These are phyloP conservation scores for Psophocarpus tetragonolobus DNA, from an alignment of 306 rosid species.

Conservation along the genomic window DNA sequence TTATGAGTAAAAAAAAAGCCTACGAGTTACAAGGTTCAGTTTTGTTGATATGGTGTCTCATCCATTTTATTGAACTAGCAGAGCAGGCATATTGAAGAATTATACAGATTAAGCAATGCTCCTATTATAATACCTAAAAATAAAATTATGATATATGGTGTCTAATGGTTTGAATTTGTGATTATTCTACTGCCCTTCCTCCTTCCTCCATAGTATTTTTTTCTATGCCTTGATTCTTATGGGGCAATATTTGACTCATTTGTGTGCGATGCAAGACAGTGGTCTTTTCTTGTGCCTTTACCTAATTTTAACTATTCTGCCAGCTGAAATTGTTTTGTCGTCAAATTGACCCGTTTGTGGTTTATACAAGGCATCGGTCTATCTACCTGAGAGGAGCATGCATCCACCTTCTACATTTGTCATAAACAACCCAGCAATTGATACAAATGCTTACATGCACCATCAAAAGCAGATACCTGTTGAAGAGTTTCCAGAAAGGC, in stretches of 20 bases:
- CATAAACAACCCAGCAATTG: slow-evolving; percentile 57
- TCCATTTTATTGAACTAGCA: neutral
- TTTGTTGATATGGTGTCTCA: neutral
- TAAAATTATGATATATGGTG: neutral
- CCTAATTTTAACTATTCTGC: neutral
- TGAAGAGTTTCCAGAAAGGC: slow-evolving; percentile 84
- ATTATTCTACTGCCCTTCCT: neutral
- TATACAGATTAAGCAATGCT: neutral
- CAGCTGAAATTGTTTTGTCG: slow-evolving; percentile 16
- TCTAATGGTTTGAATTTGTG: neutral
- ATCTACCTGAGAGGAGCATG: slow-evolving; percentile 64
- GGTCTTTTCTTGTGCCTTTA: neutral
- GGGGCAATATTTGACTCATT: neutral
- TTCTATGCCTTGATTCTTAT: neutral
- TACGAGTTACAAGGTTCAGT: neutral
- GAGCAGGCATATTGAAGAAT: neutral
- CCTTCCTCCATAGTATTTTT: neutral
- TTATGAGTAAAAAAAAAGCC: neutral
- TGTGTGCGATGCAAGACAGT: neutral
- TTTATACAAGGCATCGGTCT: slow-evolving; percentile 68
- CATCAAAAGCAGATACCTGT: slow-evolving; percentile 51
- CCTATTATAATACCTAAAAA: neutral
- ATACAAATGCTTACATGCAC: slow-evolving; percentile 55
- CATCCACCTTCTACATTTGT: slow-evolving; percentile 61
- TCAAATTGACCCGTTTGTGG: slow-evolving; percentile 31